Evolutionary conservation across 371 early-diverging fungal genomes (phyloP).

Genomic region (Mortierella sp.): DNA sequence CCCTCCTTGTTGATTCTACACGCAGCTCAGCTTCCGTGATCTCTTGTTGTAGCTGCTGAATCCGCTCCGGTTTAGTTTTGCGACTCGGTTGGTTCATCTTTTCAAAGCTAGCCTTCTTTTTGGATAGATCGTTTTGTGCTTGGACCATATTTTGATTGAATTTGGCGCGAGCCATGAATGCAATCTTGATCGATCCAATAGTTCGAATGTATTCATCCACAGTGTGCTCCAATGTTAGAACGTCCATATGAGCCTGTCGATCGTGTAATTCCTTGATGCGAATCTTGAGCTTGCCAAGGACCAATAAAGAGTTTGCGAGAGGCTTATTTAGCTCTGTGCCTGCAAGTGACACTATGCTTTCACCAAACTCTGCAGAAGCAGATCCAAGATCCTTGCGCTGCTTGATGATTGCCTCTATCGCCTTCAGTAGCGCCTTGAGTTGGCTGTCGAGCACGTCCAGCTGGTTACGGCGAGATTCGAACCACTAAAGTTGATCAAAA

Average conservation of each 20-base stretch:
- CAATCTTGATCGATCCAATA: constrained; percentile 83
- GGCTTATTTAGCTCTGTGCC: constrained; percentile 79
- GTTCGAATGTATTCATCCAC: constrained; percentile 93
- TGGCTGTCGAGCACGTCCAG: constrained; percentile 89
- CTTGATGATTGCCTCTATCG: constrained; percentile 83
- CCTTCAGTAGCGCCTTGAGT: constrained; percentile 83
- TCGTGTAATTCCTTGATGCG: constrained; percentile 83
- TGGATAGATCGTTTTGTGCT: constrained; percentile 74
- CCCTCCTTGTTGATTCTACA: constrained; percentile 47
- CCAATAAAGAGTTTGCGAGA: constrained; percentile 71
- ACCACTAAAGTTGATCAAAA: constrained; percentile 66
- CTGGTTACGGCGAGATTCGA: constrained; percentile 82
- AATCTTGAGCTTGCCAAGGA: constrained; percentile 83
- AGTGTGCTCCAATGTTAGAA: constrained; percentile 79
- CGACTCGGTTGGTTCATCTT: constrained; percentile 68
- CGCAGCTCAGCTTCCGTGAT: constrained; percentile 68
- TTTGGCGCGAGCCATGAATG: constrained; percentile 82
- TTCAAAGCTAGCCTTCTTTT: constrained; percentile 71
- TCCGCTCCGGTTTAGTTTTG: constrained; percentile 74
- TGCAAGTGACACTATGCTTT: constrained; percentile 82
- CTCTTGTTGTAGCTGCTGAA: constrained; percentile 73
- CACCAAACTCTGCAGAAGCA: constrained; percentile 87
- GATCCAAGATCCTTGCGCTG: constrained; percentile 86
- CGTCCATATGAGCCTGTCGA: constrained; percentile 79
- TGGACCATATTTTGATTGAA: constrained; percentile 79